Conservation (phyloP, 1,284 basidiomycete species). For the Naganishia sp. region DNA sequence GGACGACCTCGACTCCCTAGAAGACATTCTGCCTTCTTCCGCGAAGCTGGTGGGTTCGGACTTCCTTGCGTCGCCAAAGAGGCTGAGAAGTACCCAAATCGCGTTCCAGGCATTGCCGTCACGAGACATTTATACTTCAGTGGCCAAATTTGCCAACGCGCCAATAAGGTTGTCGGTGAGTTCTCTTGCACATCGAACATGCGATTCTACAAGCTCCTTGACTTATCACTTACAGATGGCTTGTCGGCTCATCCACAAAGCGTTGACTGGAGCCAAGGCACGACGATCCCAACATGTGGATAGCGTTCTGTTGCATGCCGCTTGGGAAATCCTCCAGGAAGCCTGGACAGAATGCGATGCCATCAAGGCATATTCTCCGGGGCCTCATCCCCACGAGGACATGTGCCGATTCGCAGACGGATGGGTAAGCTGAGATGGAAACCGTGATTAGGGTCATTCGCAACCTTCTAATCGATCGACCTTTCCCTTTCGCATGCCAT, state of each 20-base stretch:
- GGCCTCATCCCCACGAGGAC: conserved; percentile 61
- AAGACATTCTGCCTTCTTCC: conserved; percentile 61
- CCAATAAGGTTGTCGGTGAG: conserved; percentile 65
- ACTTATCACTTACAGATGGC: conserved; percentile 52
- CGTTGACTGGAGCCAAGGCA: conserved; percentile 72
- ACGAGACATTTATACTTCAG: conserved; percentile 44
- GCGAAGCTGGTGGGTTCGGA: conserved; percentile 44
- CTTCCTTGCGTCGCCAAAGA: too few species aligned
- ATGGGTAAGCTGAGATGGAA: conserved; percentile 63
- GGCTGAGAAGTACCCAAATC: too few species aligned
- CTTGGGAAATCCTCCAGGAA: conserved; percentile 76
- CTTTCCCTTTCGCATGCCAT: not conserved
- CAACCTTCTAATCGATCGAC: not conserved
- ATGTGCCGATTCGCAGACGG: conserved; percentile 69
- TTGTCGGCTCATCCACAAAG: conserved; percentile 71
- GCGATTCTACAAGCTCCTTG: not conserved
- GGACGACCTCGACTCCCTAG: conserved; percentile 69
- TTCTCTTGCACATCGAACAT: not conserved
- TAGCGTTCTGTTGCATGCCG: conserved; percentile 63
- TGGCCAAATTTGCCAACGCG: conserved; percentile 58
- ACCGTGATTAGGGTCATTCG: not conserved
- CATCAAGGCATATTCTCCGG: conserved; percentile 56
- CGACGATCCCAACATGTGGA: conserved; percentile 64
- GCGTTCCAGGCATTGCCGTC: conserved; percentile 9
- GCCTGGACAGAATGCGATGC: conserved; percentile 78